These are phyloP conservation scores for Exophiala sideris DNA, from an alignment of 2,329 filamentous ascomycete species.

Conservation along the genomic window DNA sequence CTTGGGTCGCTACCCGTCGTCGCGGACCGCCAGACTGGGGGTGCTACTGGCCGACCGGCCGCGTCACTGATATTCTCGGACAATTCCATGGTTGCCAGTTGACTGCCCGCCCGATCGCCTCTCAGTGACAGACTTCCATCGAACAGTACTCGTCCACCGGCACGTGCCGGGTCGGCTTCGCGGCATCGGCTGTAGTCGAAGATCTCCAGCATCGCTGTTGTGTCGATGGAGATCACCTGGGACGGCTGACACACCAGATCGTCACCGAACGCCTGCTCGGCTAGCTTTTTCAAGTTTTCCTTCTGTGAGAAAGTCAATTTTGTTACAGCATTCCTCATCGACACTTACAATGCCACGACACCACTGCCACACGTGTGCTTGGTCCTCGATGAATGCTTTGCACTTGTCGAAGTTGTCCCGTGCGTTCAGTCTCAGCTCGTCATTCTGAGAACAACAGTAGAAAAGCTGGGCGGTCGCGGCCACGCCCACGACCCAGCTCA, in stretches of 20 bases:
- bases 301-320: background rate
- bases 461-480: slow-evolving; percentile 52
- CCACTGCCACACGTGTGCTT: slow-evolving; percentile 4
- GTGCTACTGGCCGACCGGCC: slow-evolving; percentile 7
- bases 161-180: background rate
- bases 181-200: slow-evolving; percentile 6
- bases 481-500: slow-evolving; percentile 51
- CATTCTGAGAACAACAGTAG: slow-evolving; percentile 42
- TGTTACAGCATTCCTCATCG: background rate
- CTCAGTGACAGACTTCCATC: slow-evolving; percentile 3
- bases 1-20: background rate
- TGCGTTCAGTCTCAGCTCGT: background rate
- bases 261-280: slow-evolving; percentile 3
- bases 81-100: slow-evolving; percentile 8
- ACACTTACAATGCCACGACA: slow-evolving; percentile 2
- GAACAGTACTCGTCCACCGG: background rate
- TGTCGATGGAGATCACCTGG: slow-evolving; percentile 7
- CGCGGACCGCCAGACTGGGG: slow-evolving; percentile 5
- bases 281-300: slow-evolving; percentile 2
- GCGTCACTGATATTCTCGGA: slow-evolving; percentile 7
- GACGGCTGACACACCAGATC: background rate
- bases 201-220: slow-evolving; percentile 8
- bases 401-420: slow-evolving; percentile 2
- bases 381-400: slow-evolving; percentile 1
- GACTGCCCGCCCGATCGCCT: background rate